Evolutionary conservation across 495 filamentous ascomycete genomes (phyloP).

Genomic region (Talaromyces wortmannii): DNA sequence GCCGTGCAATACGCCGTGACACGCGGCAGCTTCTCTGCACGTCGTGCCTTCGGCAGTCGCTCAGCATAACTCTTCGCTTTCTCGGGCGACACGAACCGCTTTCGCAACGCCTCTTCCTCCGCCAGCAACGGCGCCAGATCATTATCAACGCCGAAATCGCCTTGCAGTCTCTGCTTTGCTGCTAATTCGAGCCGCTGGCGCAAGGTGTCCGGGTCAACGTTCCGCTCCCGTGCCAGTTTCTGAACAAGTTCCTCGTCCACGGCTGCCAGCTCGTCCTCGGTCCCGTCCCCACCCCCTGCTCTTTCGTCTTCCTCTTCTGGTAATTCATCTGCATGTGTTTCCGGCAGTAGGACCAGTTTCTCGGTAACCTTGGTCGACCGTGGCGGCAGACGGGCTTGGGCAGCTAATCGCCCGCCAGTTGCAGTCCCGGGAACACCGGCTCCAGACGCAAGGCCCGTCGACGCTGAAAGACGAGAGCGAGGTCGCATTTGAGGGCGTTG

Average conservation of each 20-base stretch:
- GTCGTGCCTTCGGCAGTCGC: constrained; percentile 79
- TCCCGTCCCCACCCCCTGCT: constrained; percentile 32
- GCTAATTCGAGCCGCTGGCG: constrained; percentile 23
- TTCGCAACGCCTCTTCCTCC: constrained; percentile 65
- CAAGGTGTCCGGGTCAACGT: constrained; percentile 30
- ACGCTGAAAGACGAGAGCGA: constrained; percentile 34
- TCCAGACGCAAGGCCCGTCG: constrained; percentile 17
- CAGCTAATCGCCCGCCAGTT: constrained; percentile 27
- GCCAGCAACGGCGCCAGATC: constrained; percentile 67
- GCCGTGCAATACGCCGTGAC: constrained; percentile 97
- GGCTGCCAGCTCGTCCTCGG: constrained; percentile 39
- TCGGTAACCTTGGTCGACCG: constrained; percentile 89
- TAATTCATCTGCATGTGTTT: constrained; percentile 48
- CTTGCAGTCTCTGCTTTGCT: constrained; percentile 30
- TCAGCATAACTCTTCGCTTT: constrained; percentile 93
- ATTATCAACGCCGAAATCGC: constrained; percentile 51
- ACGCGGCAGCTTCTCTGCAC: constrained; percentile 79
- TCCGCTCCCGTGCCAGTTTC: constrained; percentile 26
- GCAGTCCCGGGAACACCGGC: constrained; percentile 5
- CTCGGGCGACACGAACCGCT: constrained; percentile 47
- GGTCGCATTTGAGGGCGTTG: constrained; percentile 40
- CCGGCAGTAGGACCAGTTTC: constrained; percentile 91
- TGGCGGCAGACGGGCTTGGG: constrained; percentile 73
- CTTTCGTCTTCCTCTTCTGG: constrained; percentile 40
- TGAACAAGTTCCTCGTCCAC: constrained; percentile 20